Evolutionary conservation across 2,329 filamentous ascomycete species (phyloP).

Genomic region (Metarhizium guizhouense): DNA sequence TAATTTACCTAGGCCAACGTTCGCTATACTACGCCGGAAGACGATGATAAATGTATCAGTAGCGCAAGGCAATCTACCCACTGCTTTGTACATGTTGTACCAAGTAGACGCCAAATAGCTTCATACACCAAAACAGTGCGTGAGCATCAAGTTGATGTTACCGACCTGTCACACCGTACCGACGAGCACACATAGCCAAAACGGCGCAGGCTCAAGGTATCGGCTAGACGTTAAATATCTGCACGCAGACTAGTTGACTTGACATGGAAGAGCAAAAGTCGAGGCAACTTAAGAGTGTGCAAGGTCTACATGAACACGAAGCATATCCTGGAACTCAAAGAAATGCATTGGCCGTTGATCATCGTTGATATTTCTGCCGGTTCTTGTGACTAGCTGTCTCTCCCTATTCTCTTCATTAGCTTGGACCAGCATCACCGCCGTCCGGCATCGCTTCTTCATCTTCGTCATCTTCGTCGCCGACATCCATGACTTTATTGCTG

Average conservation of each 20-base stretch:
- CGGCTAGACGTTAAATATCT: slow-evolving; percentile 54
- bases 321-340: slow-evolving; percentile 1
- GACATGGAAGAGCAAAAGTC: slow-evolving; percentile 61
- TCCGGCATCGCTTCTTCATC: slow-evolving; percentile 38
- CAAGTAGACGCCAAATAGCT: slow-evolving; percentile 24
- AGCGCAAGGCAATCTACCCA: slow-evolving; percentile 17
- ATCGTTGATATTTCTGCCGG: neutral
- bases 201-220: slow-evolving; percentile 37
- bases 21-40: too few relatives aligned
- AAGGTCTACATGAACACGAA: slow-evolving; percentile 20
- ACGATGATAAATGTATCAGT: slow-evolving; percentile 19
- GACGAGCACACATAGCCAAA: slow-evolving; percentile 33
- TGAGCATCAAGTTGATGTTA: slow-evolving; percentile 11
- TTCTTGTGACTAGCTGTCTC: neutral
- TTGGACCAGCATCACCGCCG: slow-evolving; percentile 17
- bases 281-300: slow-evolving; percentile 98
- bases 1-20: too few relatives aligned
- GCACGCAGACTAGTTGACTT: slow-evolving; percentile 97
- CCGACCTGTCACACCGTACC: slow-evolving; percentile 23
- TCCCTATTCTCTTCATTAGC: slow-evolving; percentile 1
- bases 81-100: slow-evolving; percentile 22
- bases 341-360: neutral
- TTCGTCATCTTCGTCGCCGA: slow-evolving; percentile 52
- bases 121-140: slow-evolving; percentile 20
- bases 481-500: slow-evolving; percentile 74